Evolutionary conservation across 768 basidiomycete genomes (phyloP).

Genomic region (Tylopilus intermedius): DNA sequence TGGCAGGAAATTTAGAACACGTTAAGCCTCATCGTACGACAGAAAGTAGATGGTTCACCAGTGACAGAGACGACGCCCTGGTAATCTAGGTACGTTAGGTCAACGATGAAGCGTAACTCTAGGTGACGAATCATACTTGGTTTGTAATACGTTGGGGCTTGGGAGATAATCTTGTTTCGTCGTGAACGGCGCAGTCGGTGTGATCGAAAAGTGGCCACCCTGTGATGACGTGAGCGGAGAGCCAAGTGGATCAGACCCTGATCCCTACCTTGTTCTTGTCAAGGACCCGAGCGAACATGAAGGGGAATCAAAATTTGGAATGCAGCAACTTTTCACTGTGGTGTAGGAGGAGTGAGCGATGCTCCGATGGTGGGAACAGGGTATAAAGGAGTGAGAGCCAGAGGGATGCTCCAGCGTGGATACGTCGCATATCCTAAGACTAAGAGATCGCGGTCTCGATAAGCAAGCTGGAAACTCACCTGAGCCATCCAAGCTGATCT

Average conservation of each 20-base stretch:
- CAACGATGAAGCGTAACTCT: not conserved
- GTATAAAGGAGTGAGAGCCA: not conserved
- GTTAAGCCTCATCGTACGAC: conserved; percentile 4
- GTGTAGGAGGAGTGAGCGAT: conserved; percentile 4
- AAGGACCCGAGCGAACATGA: conserved; percentile 87
- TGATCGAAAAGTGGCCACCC: conserved; percentile 90
- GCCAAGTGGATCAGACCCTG: not conserved
- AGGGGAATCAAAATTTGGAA: conserved; percentile 91
- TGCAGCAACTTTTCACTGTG: conserved; percentile 85
- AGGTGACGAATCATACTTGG: conserved; percentile 46
- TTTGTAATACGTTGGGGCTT: conserved; percentile 79
- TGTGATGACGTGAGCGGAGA: conserved; percentile 21
- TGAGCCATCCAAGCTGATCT: conserved; percentile 78
- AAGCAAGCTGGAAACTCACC: conserved; percentile 40
- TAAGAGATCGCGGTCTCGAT: not conserved
- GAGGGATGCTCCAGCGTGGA: not conserved
- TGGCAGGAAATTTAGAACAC: conserved; percentile 66
- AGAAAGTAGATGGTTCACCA: conserved; percentile 37
- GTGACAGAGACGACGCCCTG: conserved; percentile 82
- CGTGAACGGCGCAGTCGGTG: conserved; percentile 61
- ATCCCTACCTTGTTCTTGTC: conserved; percentile 66
- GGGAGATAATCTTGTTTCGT: conserved; percentile 83
- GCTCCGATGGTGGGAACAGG: not conserved
- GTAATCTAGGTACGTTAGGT: conserved; percentile 46
- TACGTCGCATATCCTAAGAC: not conserved